Evolutionary conservation across 192 early-diverging fungal species (phyloP), one percentile per base, ranked within the genome.

Genomic region (Umbelopsis ramanniana): DNA sequence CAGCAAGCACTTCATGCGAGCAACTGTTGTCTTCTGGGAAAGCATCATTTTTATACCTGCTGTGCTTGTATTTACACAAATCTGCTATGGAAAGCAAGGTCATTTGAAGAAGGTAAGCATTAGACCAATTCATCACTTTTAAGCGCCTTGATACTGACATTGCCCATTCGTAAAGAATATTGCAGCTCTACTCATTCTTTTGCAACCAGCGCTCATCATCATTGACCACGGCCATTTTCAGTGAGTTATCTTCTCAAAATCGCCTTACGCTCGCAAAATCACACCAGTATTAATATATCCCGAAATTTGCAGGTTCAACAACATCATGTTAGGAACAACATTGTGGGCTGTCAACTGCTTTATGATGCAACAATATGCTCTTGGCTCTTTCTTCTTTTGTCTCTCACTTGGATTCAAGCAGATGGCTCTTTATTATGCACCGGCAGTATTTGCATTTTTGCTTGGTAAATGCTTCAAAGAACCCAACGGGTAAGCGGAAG

Each of bases 171-270:
- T 43, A 21, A 29, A 78, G 77, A 70, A 79, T 19, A 72, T 79
- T 15, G 68, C 72, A 9, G 69, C 72, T 26, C 69, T 93, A 2
- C 72, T 95, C 4, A 83, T 92, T 17, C 81, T 96, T 21, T 75
- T 96, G 35, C 94, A 95, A 68, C 96, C 97, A 6, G 90, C 90
- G 21, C 76, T 99, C 63, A 85, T 96, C n/a, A 74, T 99, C 66
- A 92, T 99, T 66, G 97, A 99, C 79, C 92, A 96, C 73, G 97
- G 95, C 26, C 96, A 99, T 76, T 98, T 99, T 66, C 96, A 98
- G 91, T 90, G 57, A 71, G 73, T 60, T 7, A 22, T 6, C 23
- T 15, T 50, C 17, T n/a, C n/a, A 21, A 0, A 6, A 19, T 19
- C 14, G 2, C n/a, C n/a, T n/a, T n/a, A 3, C 11, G 12, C 26